Base-by-base conservation (phyloP, 1,284 basidiomycete genomes). In the Lentinula novae-zelandiae region DNA sequence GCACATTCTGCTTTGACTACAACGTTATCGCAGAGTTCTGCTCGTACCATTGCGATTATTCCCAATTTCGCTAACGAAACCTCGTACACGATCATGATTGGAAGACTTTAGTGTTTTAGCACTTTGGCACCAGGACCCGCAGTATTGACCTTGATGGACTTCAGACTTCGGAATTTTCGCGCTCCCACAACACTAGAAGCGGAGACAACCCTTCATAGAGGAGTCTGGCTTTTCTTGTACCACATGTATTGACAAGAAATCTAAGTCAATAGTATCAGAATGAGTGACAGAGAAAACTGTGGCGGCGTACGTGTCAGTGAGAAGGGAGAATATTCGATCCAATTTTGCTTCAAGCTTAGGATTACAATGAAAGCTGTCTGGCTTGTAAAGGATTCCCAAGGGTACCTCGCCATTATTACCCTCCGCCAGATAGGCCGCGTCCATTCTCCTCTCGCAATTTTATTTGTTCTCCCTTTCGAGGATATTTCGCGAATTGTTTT, bases 281-380 rank as follows among this genome's bases (percentile, higher is more conserved):
- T 6, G 10, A 8, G 22, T 9, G 15, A 31, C 12, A 7, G 20
- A 12, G 10, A 13, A 31, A 9, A 27, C 4, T 27, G 27, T 27
- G 27, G 74, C 76, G 57, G 50, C 12, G 7, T 12, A 78, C 75
- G 75, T 77, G 63, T 79, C 75, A 48, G 71, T 73, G 27, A 72
- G 70, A 20, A 73, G 67, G 71, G 27, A 27, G 27, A 78, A 78
- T n/a, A 78, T 72, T 46, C 75, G 74, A 5, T 68, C 64, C 3
- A 78, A 63, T 22, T 76, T 68, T 46, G 62, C 62, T 17, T 70
- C 63, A 12, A 77, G 66, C 10, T 65, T 46, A 8, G 63, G 57
- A 27, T 76, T 72, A 5, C 62, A 49, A 15, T 65, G 64, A 58
- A 77, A 77, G 22, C 68, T 69, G 15, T 75, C 76, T 8, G 76